phyloP scores from a whole-genome alignment of 148 eudicot genomes.

The Vaccinium myrtillus region DNA sequence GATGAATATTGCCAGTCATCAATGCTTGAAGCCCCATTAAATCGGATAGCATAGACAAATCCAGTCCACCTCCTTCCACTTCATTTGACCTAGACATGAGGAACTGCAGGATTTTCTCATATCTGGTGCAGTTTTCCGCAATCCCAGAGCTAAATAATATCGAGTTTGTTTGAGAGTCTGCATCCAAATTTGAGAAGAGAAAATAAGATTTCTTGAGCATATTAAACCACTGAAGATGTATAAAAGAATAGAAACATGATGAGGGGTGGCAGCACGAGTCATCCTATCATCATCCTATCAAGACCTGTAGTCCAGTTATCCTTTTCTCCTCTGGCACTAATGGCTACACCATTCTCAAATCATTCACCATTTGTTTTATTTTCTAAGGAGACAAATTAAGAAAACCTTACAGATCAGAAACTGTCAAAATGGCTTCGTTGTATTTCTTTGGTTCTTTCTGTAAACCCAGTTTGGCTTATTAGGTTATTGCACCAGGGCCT shows the following conservation, averaged over 20 bases:
- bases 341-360: neutral
- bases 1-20: constrained; percentile 29
- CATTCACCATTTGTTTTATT: neutral
- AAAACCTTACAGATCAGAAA: neutral
- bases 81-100: constrained; percentile 47
- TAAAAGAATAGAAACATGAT: neutral
- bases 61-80: constrained; percentile 35
- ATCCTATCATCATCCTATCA: constrained; percentile 2
- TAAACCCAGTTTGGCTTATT: neutral
- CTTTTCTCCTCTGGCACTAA: neutral
- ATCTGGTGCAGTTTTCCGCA: constrained; percentile 43
- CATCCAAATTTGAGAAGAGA: constrained; percentile 14
- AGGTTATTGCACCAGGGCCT: neutral
- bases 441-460: neutral
- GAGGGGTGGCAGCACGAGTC: neutral
- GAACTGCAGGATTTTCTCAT: constrained; percentile 42
- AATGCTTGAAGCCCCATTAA: constrained; percentile 41
- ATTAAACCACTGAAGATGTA: neutral
- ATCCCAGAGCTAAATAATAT: constrained; percentile 46
- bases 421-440: neutral
- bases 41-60: constrained; percentile 38
- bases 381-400: neutral
- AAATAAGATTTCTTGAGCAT: constrained; percentile 5
- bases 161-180: constrained; percentile 49
- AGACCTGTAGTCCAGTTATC: too few species aligned